Evolutionary conservation across 2,329 filamentous ascomycete genomes (phyloP).

Genomic region (Pseudogymnoascus sp.): DNA sequence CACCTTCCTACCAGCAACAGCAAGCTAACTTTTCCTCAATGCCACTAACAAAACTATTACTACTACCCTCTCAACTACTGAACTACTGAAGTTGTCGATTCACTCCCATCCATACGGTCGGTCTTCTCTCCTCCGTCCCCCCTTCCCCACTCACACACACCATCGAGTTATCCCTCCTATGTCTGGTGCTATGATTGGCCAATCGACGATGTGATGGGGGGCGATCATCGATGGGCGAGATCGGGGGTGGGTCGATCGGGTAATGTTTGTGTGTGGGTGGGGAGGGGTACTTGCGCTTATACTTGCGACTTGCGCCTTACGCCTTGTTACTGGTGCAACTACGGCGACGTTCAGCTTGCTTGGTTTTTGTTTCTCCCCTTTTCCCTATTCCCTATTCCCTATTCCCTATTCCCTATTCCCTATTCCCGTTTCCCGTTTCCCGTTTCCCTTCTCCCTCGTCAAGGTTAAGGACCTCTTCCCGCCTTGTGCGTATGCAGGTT

Average conservation of each 20-base stretch:
- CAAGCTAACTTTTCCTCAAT: not conserved
- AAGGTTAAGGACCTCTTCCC: not conserved
- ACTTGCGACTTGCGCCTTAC: no score
- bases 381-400: no score
- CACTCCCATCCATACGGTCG: not conserved
- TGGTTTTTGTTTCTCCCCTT: not conserved
- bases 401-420: not conserved
- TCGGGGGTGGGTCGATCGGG: not conserved
- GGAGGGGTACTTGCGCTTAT: no score
- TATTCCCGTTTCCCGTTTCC: no score
- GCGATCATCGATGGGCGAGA: not conserved
- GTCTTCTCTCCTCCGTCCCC: not conserved
- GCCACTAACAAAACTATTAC: not conserved
- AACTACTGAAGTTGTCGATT: not conserved
- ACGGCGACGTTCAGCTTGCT: not conserved
- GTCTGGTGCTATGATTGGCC: not conserved
- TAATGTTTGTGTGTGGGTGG: no score
- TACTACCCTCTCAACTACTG: not conserved
- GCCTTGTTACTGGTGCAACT: no score
- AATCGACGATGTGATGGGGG: not conserved
- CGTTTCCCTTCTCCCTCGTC: not conserved
- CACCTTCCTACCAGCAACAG: not conserved
- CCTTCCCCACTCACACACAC: not conserved
- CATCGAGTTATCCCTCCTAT: not conserved
- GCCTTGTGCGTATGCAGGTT: not conserved